phyloP scores from a whole-genome alignment of 805 yeast species.

The Yamadazyma kitorensis region DNA sequence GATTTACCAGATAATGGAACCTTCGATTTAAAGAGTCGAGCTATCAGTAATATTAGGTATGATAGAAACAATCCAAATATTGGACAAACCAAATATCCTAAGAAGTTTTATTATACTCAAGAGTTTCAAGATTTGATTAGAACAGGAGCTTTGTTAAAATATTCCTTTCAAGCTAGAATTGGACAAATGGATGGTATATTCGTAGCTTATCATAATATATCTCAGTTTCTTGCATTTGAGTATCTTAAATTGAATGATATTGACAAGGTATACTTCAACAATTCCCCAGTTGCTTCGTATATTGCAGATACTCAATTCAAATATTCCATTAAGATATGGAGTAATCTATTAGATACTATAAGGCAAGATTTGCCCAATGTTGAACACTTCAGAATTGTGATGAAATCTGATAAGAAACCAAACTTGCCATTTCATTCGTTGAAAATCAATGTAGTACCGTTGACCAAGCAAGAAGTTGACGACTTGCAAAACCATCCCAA shows the following conservation, averaged over 20 bases:
- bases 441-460: slow-evolving; percentile 30
- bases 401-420: slow-evolving; percentile 10
- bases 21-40: slow-evolving; percentile 89
- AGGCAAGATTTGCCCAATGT: slow-evolving; percentile 21
- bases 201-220: slow-evolving; percentile 84
- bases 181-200: slow-evolving; percentile 98
- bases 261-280: slow-evolving; percentile 45
- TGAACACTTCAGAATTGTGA: slow-evolving; percentile 8
- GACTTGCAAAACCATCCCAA: slow-evolving; percentile 10
- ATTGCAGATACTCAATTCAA: slow-evolving; percentile 71
- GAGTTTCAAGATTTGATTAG: slow-evolving; percentile 75
- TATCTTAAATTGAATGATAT: slow-evolving; percentile 74
- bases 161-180: slow-evolving; percentile 85
- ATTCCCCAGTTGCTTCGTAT: slow-evolving; percentile 30
- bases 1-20: slow-evolving; percentile 87
- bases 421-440: slow-evolving; percentile 8
- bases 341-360: slow-evolving; percentile 26
- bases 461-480: slow-evolving; percentile 18
- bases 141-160: slow-evolving; percentile 73
- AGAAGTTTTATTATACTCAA: slow-evolving; percentile 1
- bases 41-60: slow-evolving; percentile 80
- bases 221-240: slow-evolving; percentile 83
- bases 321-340: slow-evolving; percentile 53
- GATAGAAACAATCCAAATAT: slow-evolving; percentile 62
- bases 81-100: slow-evolving; percentile 24